Conservation (phyloP, 2,329 filamentous ascomycete species). For the Epichloe glyceriae region DNA sequence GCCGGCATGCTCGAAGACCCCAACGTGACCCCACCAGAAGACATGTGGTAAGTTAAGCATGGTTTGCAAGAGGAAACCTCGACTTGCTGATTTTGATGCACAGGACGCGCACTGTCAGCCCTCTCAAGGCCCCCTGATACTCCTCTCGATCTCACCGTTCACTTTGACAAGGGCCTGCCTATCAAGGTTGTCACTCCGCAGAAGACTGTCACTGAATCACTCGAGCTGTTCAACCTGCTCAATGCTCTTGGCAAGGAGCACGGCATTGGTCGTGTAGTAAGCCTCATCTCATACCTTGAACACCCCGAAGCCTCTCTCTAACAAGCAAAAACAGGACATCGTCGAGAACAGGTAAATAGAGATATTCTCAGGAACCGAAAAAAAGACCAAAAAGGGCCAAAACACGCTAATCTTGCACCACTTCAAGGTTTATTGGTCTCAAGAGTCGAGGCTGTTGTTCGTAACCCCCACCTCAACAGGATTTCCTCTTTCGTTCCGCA, state of each 20-base stretch:
- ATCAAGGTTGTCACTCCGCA: not conserved
- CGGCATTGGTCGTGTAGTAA: conserved; percentile 1
- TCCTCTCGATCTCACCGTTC: not conserved
- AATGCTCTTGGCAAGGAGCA: not conserved
- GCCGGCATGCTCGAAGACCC: conserved; percentile 1
- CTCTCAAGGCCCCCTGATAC: conserved; percentile 1
- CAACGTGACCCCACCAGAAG: not conserved
- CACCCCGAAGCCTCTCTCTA: not conserved
- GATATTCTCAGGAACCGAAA: not conserved
- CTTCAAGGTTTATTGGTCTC: not conserved
- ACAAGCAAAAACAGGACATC: not conserved
- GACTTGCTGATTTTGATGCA: not conserved
- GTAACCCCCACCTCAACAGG: not conserved
- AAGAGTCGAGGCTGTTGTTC: conserved; percentile 1
- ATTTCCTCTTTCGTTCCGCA: not conserved
- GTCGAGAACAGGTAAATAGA: not conserved
- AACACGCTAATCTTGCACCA: not conserved
- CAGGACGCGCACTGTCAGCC: conserved; percentile 1
- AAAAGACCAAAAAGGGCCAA: not conserved
- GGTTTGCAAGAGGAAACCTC: not conserved
- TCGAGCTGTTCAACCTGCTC: not conserved
- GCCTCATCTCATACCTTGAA: not conserved
- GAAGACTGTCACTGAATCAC: conserved; percentile 1
- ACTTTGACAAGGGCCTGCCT: conserved; percentile 2
- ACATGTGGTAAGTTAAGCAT: not conserved